These are phyloP conservation scores for Kalmanozyma brasiliensis DNA, from an alignment of 1,284 basidiomycete species.

Conservation along the genomic window DNA sequence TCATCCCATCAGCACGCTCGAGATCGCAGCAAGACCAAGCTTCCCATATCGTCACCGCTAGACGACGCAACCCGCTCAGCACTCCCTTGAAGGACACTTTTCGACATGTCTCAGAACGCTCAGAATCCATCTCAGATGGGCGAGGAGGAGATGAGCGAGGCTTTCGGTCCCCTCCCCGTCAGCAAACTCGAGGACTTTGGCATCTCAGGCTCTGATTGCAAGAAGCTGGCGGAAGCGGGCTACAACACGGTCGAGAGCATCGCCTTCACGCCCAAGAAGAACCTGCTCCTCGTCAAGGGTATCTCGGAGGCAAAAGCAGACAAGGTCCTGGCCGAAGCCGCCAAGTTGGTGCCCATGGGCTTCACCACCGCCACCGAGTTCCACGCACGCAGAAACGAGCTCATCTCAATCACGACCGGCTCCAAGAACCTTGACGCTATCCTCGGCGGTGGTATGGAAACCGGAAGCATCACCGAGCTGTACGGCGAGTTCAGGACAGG, in stretches of 20 bases:
- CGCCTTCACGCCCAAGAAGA: slow-evolving; percentile 97
- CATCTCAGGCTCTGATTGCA: slow-evolving; percentile 89
- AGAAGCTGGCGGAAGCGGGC: slow-evolving; percentile 93
- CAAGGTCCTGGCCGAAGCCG: slow-evolving; percentile 91
- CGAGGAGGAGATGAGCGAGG: slow-evolving; percentile 52
- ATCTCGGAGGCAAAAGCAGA: slow-evolving; percentile 98
- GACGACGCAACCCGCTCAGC: no score
- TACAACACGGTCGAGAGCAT: slow-evolving; percentile 94
- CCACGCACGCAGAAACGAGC: slow-evolving; percentile 91
- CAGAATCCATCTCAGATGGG: slow-evolving; percentile 33
- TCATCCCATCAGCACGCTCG: no score
- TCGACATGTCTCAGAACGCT: slow-evolving; percentile 36
- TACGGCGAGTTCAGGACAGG: slow-evolving; percentile 99
- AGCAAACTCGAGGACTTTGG: slow-evolving; percentile 77
- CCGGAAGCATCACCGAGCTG: slow-evolving; percentile 96
- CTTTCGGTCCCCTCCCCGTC: slow-evolving; percentile 56
- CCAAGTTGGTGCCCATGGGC: slow-evolving; percentile 94
- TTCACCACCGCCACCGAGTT: slow-evolving; percentile 97
- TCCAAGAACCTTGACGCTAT: slow-evolving; percentile 95
- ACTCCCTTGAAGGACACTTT: no score
- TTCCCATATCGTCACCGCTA: no score
- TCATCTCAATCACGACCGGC: slow-evolving; percentile 96
- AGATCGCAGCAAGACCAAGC: no score
- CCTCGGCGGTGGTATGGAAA: slow-evolving; percentile 96
- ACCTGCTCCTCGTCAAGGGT: slow-evolving; percentile 89